Evolutionary conservation across 345 rosid genomes (phyloP).

Genomic region (Trapa incisa): DNA sequence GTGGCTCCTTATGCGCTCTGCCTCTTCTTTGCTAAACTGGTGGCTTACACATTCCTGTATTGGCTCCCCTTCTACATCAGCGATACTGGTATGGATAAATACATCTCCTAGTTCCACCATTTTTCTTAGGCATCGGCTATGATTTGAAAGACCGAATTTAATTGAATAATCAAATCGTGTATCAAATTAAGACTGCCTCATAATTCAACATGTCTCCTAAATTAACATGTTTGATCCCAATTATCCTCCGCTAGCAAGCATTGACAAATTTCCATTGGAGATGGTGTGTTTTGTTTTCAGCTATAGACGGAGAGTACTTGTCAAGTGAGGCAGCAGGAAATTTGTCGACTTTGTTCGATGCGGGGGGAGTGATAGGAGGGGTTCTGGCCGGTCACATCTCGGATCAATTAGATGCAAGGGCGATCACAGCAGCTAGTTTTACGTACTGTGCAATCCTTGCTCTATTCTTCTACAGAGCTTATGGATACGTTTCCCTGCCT

Average conservation of each 20-base stretch:
- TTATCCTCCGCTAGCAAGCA: too few species aligned
- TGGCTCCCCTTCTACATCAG: conserved; percentile 97
- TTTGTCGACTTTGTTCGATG: conserved; percentile 75
- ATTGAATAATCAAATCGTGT: too few species aligned
- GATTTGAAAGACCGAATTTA: too few species aligned
- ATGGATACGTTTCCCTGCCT: conserved; percentile 56
- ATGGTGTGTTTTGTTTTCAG: conserved; percentile 21
- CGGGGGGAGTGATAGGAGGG: conserved; percentile 93
- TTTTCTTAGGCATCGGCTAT: not conserved
- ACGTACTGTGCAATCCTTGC: conserved; percentile 88
- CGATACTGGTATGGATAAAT: conserved; percentile 51
- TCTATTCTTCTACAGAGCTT: conserved; percentile 63
- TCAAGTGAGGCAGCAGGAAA: conserved; percentile 68
- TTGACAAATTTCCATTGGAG: too few species aligned
- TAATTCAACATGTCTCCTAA: not conserved
- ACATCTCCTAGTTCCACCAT: not conserved
- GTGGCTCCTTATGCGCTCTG: conserved; percentile 87
- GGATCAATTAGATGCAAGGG: conserved; percentile 66
- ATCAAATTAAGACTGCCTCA: not conserved
- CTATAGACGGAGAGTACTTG: conserved; percentile 72
- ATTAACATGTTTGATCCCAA: too few species aligned
- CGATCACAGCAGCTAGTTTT: conserved; percentile 90
- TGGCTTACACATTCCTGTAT: conserved; percentile 91
- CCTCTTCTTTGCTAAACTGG: conserved; percentile 87
- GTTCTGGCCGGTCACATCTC: conserved; percentile 89